Evolutionary conservation across 306 rosid species (phyloP), one percentile per base, ranked within the genome.

Genomic region (Castanopsis chinensis): DNA sequence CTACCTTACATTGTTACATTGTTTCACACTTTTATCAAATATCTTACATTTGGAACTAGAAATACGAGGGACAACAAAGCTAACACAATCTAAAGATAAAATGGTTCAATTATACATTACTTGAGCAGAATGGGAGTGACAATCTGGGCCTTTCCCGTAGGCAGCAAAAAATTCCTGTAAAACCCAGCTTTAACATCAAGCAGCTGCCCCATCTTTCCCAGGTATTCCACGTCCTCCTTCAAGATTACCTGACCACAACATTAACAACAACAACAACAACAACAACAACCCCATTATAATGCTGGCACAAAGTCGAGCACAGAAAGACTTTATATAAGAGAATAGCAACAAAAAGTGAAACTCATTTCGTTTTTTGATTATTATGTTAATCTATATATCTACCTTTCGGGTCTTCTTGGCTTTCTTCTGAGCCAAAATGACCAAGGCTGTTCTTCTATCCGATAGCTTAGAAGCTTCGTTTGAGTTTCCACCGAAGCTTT

Each of bases 181-280:
- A 28, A 95, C 5, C 99, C 97, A 77, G 90, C 91, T 83, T 76
- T 93, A 33, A 95, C 98, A 58, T 85, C 90, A 68, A 91, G 88
- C 75, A 93, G 93, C 28, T 93, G 83, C 60, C 99, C 97, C 72
- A 86, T 83, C 86, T 87, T 88, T 77, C 99, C 98, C 78, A 95
- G 78, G 43, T 80, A 58, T 68, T 60, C 23, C 32, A 95, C 83
- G 80, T 95, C 98, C 80, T 95, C 99, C 89, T 93, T 95, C 83
- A 91, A 78, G 71, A 93, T 90, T 27, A 95, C 88, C 98, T 93
- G 88, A 77, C 61, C 71, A 49, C 58, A 69, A 21, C 71, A 43
- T 1, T 19, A 41, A 60, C 45, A 32, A 23, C 32, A 77, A 74
- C 23, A 73, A 33, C 7, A 41, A 60, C 45, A 32, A 23, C 32